phyloP scores from a whole-genome alignment of 2,329 filamentous ascomycete genomes.

The Neobulgaria alba region DNA sequence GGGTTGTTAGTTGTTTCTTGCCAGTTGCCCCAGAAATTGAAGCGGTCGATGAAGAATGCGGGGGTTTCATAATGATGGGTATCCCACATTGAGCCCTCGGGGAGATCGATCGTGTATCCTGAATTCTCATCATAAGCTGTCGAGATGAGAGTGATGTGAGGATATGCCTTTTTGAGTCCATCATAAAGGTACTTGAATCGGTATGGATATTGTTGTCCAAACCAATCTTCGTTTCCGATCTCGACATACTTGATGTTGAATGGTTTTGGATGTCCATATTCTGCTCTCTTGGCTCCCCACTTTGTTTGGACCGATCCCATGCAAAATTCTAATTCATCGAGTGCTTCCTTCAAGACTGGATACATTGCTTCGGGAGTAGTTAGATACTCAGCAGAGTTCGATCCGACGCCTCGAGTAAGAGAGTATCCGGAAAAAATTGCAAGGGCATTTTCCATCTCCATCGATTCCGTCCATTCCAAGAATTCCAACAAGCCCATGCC shows the following conservation, averaged over 20 bases:
- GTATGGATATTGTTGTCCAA: slow-evolving; percentile 31
- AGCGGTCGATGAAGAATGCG: slow-evolving; percentile 10
- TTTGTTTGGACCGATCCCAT: slow-evolving; percentile 34
- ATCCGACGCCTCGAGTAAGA: no score
- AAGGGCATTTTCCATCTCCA: slow-evolving; percentile 38
- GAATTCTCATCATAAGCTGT: slow-evolving; percentile 15
- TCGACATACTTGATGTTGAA: slow-evolving; percentile 42
- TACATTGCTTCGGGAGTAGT: slow-evolving; percentile 13
- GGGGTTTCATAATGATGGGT: slow-evolving; percentile 16
- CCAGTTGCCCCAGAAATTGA: slow-evolving; percentile 16
- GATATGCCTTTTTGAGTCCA: slow-evolving; percentile 31
- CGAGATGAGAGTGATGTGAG: slow-evolving; percentile 33
- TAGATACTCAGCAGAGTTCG: slow-evolving; percentile 30
- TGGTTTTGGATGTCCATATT: slow-evolving; percentile 40
- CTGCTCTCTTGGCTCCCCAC: slow-evolving; percentile 38
- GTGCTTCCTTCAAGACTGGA: slow-evolving; percentile 37
- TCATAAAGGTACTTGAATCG: slow-evolving; percentile 41
- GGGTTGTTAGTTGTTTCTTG: slow-evolving; percentile 13
- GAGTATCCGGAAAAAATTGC: slow-evolving; percentile 39
- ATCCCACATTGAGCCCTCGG: slow-evolving; percentile 13
- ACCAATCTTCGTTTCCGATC: slow-evolving; percentile 32
- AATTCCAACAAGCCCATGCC: slow-evolving; percentile 33
- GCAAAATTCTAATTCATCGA: slow-evolving; percentile 44
- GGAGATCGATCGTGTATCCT: slow-evolving; percentile 28
- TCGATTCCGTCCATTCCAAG: slow-evolving; percentile 35